A percentile compares a stretch with the other conserved stretches of the same genome.
phyloP scores from a whole-genome alignment of 108 stramenopile species.

The Nannochloropsis granulata region DNA sequence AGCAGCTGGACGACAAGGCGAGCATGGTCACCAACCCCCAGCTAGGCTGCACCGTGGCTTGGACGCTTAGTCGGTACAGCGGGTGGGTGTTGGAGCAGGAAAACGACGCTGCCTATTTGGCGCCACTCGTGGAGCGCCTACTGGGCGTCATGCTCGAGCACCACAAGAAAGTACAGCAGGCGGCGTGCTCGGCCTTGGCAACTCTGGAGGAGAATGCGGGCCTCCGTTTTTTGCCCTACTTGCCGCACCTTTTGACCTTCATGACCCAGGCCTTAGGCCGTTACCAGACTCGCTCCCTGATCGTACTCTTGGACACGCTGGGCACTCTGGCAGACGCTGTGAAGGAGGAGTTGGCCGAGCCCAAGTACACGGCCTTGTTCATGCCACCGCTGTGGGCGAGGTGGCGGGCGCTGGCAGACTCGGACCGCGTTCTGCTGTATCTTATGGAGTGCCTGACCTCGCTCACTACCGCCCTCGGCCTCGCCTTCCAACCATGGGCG shows the following conservation, averaged over 20 bases:
- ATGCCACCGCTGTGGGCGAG: constrained; percentile 55
- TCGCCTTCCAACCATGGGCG: constrained; percentile 66
- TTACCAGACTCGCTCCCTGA: constrained; percentile 55
- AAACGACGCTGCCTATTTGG: constrained; percentile 47
- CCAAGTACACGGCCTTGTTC: constrained; percentile 49
- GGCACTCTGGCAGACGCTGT: constrained; percentile 65
- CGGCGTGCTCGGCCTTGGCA: constrained; percentile 60
- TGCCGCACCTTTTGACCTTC: constrained; percentile 51
- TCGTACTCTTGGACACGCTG: constrained; percentile 64
- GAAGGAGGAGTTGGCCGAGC: constrained; percentile 59
- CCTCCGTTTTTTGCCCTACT: constrained; percentile 59
- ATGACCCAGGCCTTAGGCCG: constrained; percentile 49
- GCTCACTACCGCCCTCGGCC: constrained; percentile 50
- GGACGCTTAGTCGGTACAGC: constrained; percentile 64
- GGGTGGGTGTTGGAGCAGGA: constrained; percentile 62
- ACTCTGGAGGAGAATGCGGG: constrained; percentile 59
- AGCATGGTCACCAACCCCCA: constrained; percentile 48
- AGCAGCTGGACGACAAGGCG: constrained; percentile 36
- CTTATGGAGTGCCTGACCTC: constrained; percentile 73
- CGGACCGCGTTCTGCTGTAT: constrained; percentile 58
- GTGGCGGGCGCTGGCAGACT: constrained; percentile 45
- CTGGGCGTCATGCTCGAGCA: constrained; percentile 51
- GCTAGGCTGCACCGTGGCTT: constrained; percentile 59
- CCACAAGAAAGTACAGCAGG: constrained; percentile 68
- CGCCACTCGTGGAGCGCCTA: constrained; percentile 49